These are phyloP conservation scores for Cucurbita argyrosperma DNA, from an alignment of 306 rosid genomes.

Conservation along the genomic window DNA sequence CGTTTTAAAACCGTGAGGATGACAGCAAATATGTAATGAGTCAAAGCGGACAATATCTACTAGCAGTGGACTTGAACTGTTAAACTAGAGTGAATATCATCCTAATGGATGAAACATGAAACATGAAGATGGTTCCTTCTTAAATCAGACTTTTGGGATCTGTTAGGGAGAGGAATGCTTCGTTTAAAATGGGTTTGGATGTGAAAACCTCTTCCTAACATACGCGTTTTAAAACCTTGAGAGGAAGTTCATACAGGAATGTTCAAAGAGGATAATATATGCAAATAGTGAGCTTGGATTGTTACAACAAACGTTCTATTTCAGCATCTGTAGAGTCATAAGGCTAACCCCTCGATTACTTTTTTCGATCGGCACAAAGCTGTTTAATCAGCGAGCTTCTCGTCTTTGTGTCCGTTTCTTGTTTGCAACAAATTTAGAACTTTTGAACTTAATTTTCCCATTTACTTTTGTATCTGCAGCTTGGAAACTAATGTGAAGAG, in stretches of 20 bases:
- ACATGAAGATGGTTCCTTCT: not conserved
- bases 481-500: constrained; percentile 50
- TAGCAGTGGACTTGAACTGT: no score
- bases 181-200: no score
- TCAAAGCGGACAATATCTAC: no score
- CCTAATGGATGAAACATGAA: not conserved
- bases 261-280: no score
- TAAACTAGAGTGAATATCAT: not conserved
- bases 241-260: no score
- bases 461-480: constrained; percentile 29
- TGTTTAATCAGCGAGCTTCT: not conserved
- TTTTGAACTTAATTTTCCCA: not conserved
- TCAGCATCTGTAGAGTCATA: not conserved
- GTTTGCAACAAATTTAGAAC: not conserved
- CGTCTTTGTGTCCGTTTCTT: not conserved
- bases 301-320: not conserved
- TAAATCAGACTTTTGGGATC: not conserved
- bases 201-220: no score
- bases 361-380: not conserved
- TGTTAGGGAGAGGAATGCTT: not conserved
- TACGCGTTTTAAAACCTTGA: no score
- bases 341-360: not conserved
- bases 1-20: no score
- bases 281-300: no score
- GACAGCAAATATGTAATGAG: no score